Percentiles rank a stretch among this genome's conserved stretches.
phyloP scores from a whole-genome alignment of 345 rosid genomes.

The Capsella bursapastoris region DNA sequence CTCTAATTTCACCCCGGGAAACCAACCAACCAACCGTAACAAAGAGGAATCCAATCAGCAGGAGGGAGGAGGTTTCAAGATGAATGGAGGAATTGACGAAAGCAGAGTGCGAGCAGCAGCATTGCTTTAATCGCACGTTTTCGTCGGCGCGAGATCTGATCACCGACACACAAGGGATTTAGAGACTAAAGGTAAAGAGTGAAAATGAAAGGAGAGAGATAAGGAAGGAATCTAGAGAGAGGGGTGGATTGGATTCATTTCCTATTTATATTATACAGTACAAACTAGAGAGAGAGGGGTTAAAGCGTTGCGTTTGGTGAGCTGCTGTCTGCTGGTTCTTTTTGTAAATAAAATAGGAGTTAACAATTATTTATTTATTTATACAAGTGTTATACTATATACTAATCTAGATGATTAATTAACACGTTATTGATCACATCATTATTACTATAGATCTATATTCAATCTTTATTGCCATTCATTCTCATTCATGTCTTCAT shows the following conservation, averaged over 20 bases:
- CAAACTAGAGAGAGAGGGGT: neutral
- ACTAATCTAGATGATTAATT: no score
- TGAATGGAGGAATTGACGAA: constrained; percentile 31
- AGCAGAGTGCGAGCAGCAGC: constrained; percentile 40
- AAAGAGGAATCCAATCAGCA: neutral
- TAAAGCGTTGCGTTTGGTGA: constrained; percentile 37
- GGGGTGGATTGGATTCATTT: no score
- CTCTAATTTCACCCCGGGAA: neutral
- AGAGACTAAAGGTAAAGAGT: neutral
- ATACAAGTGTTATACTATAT: no score
- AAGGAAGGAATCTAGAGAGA: constrained; percentile 50
- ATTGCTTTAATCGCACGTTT: constrained; percentile 38
- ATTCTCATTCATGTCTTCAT: no score
- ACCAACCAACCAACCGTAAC: constrained; percentile 13
- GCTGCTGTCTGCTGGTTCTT: neutral
- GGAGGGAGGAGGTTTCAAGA: constrained; percentile 21
- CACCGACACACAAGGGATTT: constrained; percentile 57
- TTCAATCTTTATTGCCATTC: no score
- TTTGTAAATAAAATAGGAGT: no score
- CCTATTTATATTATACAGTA: no score
- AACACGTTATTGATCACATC: no score
- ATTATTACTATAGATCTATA: no score
- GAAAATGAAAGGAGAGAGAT: constrained; percentile 34
- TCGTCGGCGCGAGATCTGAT: constrained; percentile 53
- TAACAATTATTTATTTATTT: no score